These are phyloP conservation scores for Epichloe uncinata DNA, from an alignment of 2,329 filamentous ascomycete species.

Conservation along the genomic window DNA sequence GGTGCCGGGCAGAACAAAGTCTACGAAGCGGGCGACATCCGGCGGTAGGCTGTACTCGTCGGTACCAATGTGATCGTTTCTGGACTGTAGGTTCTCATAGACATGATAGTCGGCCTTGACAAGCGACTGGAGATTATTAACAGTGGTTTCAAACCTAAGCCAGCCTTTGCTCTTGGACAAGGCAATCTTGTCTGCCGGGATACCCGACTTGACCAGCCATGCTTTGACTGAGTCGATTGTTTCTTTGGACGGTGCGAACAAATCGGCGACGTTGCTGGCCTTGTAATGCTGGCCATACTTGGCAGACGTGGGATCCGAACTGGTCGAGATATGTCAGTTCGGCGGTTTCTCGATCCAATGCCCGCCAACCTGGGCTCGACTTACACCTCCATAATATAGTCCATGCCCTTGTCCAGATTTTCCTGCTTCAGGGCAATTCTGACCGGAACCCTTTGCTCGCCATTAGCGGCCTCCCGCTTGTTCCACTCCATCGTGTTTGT, in stretches of 20 bases:
- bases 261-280: conserved; percentile 26
- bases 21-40: conserved; percentile 23
- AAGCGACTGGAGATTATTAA: conserved; percentile 37
- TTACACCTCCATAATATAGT: conserved; percentile 27
- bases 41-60: conserved; percentile 28
- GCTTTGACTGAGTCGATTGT: conserved; percentile 34
- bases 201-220: conserved; percentile 41
- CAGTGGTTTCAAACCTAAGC: conserved; percentile 40
- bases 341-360: neutral
- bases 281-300: conserved; percentile 36
- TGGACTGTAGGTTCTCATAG: conserved; percentile 26
- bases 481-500: conserved; percentile 11
- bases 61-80: conserved; percentile 25
- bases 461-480: conserved; percentile 11
- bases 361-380: neutral
- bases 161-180: conserved; percentile 39
- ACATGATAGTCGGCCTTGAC: conserved; percentile 39
- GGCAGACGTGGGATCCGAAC: conserved; percentile 27
- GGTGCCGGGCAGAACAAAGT: conserved; percentile 28
- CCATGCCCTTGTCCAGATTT: conserved; percentile 32
- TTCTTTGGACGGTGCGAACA: conserved; percentile 29
- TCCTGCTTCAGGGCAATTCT: conserved; percentile 31
- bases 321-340: neutral
- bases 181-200: conserved; percentile 31
- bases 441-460: conserved; percentile 18